These are phyloP conservation scores for Trametes hirsuta DNA, from an alignment of 1,284 basidiomycete species.

Conservation along the genomic window DNA sequence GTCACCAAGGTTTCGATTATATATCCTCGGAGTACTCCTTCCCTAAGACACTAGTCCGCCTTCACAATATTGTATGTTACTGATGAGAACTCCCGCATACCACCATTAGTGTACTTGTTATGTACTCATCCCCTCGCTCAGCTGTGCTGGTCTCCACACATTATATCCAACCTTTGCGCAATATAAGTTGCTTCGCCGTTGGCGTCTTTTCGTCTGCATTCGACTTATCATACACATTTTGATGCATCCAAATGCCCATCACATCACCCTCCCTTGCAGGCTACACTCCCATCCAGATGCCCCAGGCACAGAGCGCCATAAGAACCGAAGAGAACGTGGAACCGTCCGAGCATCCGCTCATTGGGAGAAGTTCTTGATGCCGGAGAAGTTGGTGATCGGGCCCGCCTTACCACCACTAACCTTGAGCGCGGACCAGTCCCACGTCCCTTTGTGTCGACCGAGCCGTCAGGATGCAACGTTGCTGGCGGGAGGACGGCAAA, in stretches of 20 bases:
- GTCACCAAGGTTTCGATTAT: too few species aligned
- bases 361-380: slow-evolving; percentile 40
- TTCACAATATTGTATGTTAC: too few species aligned
- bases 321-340: too few species aligned
- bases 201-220: not conserved
- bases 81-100: not conserved
- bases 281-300: too few species aligned
- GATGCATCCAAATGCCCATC: too few species aligned
- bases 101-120: not conserved
- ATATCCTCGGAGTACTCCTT: too few species aligned
- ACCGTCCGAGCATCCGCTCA: slow-evolving; percentile 19
- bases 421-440: slow-evolving; percentile 55
- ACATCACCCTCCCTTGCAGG: too few species aligned
- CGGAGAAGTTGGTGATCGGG: slow-evolving; percentile 40
- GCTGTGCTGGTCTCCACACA: not conserved
- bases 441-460: slow-evolving; percentile 40
- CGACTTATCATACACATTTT: too few species aligned
- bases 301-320: too few species aligned
- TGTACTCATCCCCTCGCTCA: not conserved
- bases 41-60: too few species aligned
- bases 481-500: too few species aligned
- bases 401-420: slow-evolving; percentile 48
- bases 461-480: not conserved
- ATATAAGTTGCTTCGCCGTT: not conserved
- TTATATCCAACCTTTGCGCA: not conserved